Percentiles rank a stretch among this genome's conserved stretches.
phyloP scores from a whole-genome alignment of 1,139 yeast species.

The Kodamaea alishanica region DNA sequence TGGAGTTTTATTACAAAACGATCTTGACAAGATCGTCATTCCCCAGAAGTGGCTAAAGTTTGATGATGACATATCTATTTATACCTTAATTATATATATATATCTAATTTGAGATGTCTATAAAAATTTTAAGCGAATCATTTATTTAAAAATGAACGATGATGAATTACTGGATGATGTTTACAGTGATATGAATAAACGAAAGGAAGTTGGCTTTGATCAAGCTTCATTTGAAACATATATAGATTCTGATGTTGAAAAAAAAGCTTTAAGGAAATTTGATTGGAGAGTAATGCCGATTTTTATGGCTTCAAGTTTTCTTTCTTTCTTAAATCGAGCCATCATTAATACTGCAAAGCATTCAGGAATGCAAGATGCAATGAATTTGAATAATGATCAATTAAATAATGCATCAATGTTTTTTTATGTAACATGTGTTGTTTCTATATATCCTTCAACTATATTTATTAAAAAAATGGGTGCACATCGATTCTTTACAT shows the following conservation, averaged over 20 bases:
- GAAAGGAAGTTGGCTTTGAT: neutral
- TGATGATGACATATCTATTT: too few species aligned
- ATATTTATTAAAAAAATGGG: constrained; percentile 4
- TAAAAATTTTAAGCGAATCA: too few species aligned
- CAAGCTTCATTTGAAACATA: constrained; percentile 4
- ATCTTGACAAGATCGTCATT: too few species aligned
- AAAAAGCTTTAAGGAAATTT: constrained; percentile 4
- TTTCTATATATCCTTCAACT: constrained; percentile 4
- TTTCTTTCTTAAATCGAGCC: constrained; percentile 4
- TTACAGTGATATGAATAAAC: too few species aligned
- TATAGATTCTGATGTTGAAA: constrained; percentile 5
- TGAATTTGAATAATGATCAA: constrained; percentile 1
- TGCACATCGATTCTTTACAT: constrained; percentile 4
- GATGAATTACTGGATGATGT: too few species aligned
- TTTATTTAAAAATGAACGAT: too few species aligned
- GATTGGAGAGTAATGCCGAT: constrained; percentile 5
- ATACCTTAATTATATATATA: too few species aligned
- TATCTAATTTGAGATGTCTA: too few species aligned
- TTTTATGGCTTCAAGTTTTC: constrained; percentile 5
- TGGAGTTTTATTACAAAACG: too few species aligned
- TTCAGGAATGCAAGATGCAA: constrained; percentile 3
- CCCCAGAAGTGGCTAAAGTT: too few species aligned
- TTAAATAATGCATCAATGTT: constrained; percentile 4
- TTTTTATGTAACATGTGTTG: constrained; percentile 3
- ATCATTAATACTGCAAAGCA: constrained; percentile 5